Evolutionary conservation across 75 land plant species (phyloP), one percentile per base, ranked within the genome.

Genomic region (Pinus albicaulis): DNA sequence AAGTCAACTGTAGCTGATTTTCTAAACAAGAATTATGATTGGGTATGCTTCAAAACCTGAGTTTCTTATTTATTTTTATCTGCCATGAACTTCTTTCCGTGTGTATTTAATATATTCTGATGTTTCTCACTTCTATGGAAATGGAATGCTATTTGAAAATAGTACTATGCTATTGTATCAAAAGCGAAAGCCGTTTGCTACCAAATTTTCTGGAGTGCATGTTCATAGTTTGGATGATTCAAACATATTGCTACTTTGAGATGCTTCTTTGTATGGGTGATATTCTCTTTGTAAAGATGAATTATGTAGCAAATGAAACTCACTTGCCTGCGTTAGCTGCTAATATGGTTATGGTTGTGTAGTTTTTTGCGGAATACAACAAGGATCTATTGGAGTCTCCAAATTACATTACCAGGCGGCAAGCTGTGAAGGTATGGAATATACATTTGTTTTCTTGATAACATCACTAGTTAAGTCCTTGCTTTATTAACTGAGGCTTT

Each of bases 361-460:
- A 95, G 98, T 98, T 98, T 88, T 98, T 98, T 84, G 87, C 84
- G 48, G 96, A 98, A 59, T 98, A 89, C 69, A 98, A 98, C 69
- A 79, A 86, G 41, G 91, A 86, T 88, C 81, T 98, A 63, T 78
- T 98, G 81, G 90, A 89, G 74, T 95, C 96, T 68, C 80, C 91
- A 24, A 93, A 90, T 77, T 98, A 98, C 78, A 90, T 95, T 52
- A 98, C 99, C 12, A 89, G 93, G 82, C 81, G 99, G 56, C 98
- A 93, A 80, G 93, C 93, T 76, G 87, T 98, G 59, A 95, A 98
- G 88, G 98, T 95, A 83, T 22, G 38, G 4, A 34, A 23, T 12
- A 56, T 76, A 22, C 28, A 41, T 77, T 20, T 31, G 23, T 41
- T 57, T 73, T 24, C 31, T 20, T 10, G 34, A 23, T 25, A 8